phyloP scores from a whole-genome alignment of 2,329 filamentous ascomycete genomes.

The Apiospora arundinis region DNA sequence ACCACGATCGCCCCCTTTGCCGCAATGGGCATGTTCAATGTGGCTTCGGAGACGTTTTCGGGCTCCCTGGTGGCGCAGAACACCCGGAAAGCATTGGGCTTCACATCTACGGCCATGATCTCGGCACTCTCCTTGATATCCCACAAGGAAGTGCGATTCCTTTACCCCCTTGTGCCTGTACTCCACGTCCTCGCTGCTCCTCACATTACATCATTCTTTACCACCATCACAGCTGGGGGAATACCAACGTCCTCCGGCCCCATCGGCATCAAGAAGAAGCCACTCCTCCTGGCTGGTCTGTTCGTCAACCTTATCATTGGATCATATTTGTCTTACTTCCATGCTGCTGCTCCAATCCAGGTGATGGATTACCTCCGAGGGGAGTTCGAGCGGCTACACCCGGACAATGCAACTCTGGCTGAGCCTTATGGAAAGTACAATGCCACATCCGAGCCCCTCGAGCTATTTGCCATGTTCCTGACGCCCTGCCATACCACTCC shows the following conservation, averaged over 20 bases:
- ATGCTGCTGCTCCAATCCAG: slow-evolving; percentile 80
- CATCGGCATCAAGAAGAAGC: slow-evolving; percentile 53
- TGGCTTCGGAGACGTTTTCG: slow-evolving; percentile 42
- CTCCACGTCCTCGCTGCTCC: slow-evolving; percentile 81
- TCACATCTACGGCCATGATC: slow-evolving; percentile 65
- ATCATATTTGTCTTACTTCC: slow-evolving; percentile 74
- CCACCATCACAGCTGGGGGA: slow-evolving; percentile 42
- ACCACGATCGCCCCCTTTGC: slow-evolving; percentile 84
- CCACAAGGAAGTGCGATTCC: slow-evolving; percentile 97
- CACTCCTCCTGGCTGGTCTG: slow-evolving; percentile 64
- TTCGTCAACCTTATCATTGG: slow-evolving; percentile 73
- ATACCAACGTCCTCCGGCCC: slow-evolving; percentile 36
- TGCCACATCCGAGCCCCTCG: slow-evolving; percentile 40
- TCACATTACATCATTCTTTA: slow-evolving; percentile 70
- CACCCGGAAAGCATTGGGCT: slow-evolving; percentile 61
- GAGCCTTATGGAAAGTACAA: slow-evolving; percentile 34
- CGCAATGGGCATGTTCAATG: slow-evolving; percentile 66
- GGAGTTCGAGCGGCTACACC: slow-evolving; percentile 68
- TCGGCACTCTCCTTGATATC: slow-evolving; percentile 76
- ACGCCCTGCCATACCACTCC: slow-evolving; percentile 97
- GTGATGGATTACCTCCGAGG: slow-evolving; percentile 78
- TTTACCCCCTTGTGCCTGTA: slow-evolving; percentile 89
- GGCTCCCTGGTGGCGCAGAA: slow-evolving; percentile 45
- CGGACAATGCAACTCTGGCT: slow-evolving; percentile 44
- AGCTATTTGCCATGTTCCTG: slow-evolving; percentile 78